Evolutionary conservation across 768 basidiomycete species (phyloP), one percentile per base, ranked within the genome.

Genomic region (Lentinula edodes): DNA sequence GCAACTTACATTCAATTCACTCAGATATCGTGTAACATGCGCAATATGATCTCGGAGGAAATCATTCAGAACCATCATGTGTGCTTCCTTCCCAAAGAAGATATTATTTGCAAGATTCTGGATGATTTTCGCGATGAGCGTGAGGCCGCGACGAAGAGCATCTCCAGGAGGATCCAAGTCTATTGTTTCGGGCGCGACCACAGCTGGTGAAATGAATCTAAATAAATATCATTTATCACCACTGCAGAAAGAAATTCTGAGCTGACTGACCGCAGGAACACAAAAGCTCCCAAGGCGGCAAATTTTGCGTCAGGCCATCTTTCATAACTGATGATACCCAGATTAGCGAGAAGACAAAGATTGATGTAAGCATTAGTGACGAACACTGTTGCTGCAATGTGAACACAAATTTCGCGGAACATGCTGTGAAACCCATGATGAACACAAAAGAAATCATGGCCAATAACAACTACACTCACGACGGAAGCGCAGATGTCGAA

Each of bases 51-150:
- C 80, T 61, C 79, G 77, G 34, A 93, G 73, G 74, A 94, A 94
- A 12, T 81, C 78, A 70, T 95, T 95, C 61, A 95, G 71, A 38
- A 83, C 78, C 34, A 84, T 84, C 91, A 95, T 93, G 67, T 93
- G 87, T 3, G 86, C 83, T 67, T 96, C 94, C 71, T 95, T 95
- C 10, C 90, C 92, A 66, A 96, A 96, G 68, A 92, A 86, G 53
- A 95, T 89, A 66, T 97, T 96, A 74, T 97, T 98, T 18, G 94
- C 94, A 35, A 97, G 74, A 68, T 93, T 95, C 73, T 96, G 94
- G 51, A 97, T 87, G 61, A 95, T 87, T 75, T 95, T 97, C 48
- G 93, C 91, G 64, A 97, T 89, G 52, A 91, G 77, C 80, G 91
- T 88, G 13, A 96, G 77, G 16, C 91, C 93, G 45, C 90, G 85